Evolutionary conservation across 2,329 filamentous ascomycete species (phyloP).

Genomic region (Ophiostoma australiae): DNA sequence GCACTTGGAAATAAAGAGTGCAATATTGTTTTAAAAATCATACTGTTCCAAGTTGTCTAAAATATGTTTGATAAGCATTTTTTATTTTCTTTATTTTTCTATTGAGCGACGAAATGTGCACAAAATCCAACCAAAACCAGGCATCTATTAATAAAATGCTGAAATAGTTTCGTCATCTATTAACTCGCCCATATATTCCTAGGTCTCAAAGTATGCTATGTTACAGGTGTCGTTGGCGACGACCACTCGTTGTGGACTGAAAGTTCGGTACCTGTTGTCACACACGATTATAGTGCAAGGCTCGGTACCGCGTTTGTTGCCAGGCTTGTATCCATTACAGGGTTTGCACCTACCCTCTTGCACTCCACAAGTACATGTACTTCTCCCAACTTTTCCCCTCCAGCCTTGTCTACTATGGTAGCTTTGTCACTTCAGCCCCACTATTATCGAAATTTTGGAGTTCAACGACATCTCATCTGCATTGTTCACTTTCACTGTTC

Average conservation of each 20-base stretch:
- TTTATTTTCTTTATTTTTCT: too few species aligned
- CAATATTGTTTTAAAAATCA: too few species aligned
- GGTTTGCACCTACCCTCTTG: not conserved
- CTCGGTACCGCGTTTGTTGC: not conserved
- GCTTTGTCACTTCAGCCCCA: not conserved
- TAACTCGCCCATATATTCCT: too few species aligned
- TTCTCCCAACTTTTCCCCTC: not conserved
- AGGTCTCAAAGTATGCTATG: too few species aligned
- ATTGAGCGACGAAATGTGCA: too few species aligned
- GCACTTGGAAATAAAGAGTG: too few species aligned
- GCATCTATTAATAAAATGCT: too few species aligned
- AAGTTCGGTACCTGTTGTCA: not conserved
- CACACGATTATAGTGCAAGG: not conserved
- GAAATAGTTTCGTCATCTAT: too few species aligned
- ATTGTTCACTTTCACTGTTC: not conserved
- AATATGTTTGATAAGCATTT: too few species aligned
- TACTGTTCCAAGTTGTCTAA: too few species aligned
- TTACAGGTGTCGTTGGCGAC: not conserved
- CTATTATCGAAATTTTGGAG: slow-evolving; percentile 5
- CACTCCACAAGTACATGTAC: not conserved
- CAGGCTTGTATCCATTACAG: not conserved
- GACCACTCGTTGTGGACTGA: not conserved
- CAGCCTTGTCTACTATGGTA: not conserved
- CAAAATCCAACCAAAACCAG: too few species aligned
- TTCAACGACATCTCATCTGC: slow-evolving; percentile 5